Conservation (phyloP, 2,329 filamentous ascomycete genomes). For the Alternaria ventricosa region DNA sequence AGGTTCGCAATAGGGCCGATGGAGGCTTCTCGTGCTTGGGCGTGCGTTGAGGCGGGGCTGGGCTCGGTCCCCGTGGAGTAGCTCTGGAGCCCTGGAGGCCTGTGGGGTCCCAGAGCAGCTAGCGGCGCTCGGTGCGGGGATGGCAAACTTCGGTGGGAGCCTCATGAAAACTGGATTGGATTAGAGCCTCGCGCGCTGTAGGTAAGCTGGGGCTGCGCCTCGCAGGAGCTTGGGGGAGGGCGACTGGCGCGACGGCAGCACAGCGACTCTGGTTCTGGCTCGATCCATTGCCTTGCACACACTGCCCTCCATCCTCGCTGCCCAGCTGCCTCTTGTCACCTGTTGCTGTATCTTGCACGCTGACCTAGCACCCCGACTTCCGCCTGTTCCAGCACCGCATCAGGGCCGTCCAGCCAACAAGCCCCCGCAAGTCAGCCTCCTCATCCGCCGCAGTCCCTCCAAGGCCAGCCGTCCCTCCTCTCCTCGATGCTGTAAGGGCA, state of each 20-base stretch:
- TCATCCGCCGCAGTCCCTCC: conserved; percentile 10
- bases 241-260: not conserved
- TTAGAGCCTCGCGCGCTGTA: conserved; percentile 15
- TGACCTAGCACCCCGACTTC: conserved; percentile 4
- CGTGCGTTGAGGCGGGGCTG: conserved; percentile 2
- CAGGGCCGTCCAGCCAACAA: conserved; percentile 12
- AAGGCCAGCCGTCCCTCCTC: conserved; percentile 1
- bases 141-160: conserved; percentile 18
- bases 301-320: not conserved
- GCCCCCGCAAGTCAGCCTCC: conserved; percentile 28
- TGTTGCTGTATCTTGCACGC: not conserved
- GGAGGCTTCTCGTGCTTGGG: not conserved
- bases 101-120: conserved; percentile 12
- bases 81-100: not conserved
- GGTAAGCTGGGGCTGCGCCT: conserved; percentile 18
- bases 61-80: conserved; percentile 13
- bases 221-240: not conserved
- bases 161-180: conserved; percentile 18
- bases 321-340: not conserved
- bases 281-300: not conserved
- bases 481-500: conserved; percentile 8
- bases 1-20: not conserved
- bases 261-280: not conserved
- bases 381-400: conserved; percentile 13
- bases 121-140: conserved; percentile 17